These are phyloP conservation scores for Rhipidocladum racemiflorum DNA, from an alignment of 176 grass and related monocot genomes.

Conservation along the genomic window DNA sequence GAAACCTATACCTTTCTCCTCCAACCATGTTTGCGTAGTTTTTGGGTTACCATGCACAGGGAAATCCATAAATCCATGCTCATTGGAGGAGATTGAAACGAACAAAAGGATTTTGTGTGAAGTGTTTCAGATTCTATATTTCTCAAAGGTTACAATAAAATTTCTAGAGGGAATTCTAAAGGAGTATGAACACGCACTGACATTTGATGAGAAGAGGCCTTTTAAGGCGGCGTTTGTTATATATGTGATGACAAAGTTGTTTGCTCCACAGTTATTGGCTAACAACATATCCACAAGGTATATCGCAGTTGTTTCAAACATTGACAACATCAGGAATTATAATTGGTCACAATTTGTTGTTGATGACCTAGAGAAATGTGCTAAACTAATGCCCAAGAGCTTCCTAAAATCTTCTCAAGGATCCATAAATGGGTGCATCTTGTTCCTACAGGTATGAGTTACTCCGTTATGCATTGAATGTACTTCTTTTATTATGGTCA, in stretches of 20 bases:
- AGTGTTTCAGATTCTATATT: neutral
- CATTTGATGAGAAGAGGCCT: neutral
- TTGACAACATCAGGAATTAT: neutral
- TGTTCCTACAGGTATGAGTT: no score
- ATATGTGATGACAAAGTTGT: neutral
- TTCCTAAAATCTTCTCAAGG: neutral
- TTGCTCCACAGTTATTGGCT: neutral
- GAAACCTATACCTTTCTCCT: neutral
- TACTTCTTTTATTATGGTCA: no score
- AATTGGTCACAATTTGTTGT: neutral
- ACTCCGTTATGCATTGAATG: no score
- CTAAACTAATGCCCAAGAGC: neutral
- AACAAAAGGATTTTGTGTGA: neutral
- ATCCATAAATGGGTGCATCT: neutral
- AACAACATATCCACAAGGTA: neutral
- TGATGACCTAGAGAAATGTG: neutral
- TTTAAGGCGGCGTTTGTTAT: neutral
- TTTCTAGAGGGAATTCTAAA: neutral
- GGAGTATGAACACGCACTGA: neutral
- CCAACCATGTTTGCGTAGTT: neutral
- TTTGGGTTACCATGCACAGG: neutral
- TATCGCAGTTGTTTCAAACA: neutral
- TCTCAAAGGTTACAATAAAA: neutral
- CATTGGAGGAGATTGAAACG: neutral
- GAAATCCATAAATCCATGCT: neutral